Evolutionary conservation across 2,329 filamentous ascomycete species (phyloP).

Genomic region (Colletotrichum spaethianum): DNA sequence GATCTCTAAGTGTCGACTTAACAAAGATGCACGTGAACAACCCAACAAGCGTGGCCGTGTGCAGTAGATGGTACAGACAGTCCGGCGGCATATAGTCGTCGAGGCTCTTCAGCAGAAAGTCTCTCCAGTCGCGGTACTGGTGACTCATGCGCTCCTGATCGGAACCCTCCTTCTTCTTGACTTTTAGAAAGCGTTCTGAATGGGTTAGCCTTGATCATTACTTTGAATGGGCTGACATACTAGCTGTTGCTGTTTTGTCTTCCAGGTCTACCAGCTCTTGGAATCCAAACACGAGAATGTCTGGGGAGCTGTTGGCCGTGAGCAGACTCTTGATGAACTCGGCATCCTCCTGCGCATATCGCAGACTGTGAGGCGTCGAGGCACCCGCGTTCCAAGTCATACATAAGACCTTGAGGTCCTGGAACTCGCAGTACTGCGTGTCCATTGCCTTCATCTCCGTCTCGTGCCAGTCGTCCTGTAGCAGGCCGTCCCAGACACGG

Average conservation of each 20-base stretch:
- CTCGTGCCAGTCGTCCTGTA: slow-evolving; percentile 97
- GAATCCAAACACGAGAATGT: slow-evolving; percentile 96
- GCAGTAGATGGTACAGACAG: slow-evolving; percentile 86
- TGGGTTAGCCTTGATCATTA: slow-evolving; percentile 46
- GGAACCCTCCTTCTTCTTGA: slow-evolving; percentile 86
- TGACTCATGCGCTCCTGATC: slow-evolving; percentile 95
- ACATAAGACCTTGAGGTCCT: slow-evolving; percentile 83
- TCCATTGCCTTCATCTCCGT: slow-evolving; percentile 88
- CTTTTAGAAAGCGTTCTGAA: slow-evolving; percentile 86
- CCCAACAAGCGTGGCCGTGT: slow-evolving; percentile 91
- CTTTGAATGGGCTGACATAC: slow-evolving; percentile 57
- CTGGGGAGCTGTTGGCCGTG: slow-evolving; percentile 81
- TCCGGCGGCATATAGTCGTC: slow-evolving; percentile 86
- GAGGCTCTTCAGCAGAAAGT: slow-evolving; percentile 85
- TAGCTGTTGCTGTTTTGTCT: slow-evolving; percentile 97
- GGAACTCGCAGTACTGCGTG: slow-evolving; percentile 86
- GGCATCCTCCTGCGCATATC: slow-evolving; percentile 78
- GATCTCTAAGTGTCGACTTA: slow-evolving; percentile 81
- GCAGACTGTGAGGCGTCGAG: slow-evolving; percentile 88
- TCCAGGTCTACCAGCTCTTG: slow-evolving; percentile 98
- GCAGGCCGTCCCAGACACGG: slow-evolving; percentile 90
- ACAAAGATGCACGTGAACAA: slow-evolving; percentile 97
- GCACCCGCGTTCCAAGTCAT: slow-evolving; percentile 98
- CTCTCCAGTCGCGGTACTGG: slow-evolving; percentile 96
- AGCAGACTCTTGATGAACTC: slow-evolving; percentile 87